Base-by-base conservation (phyloP, 768 basidiomycete species). In the Cytidiella melzeri region DNA sequence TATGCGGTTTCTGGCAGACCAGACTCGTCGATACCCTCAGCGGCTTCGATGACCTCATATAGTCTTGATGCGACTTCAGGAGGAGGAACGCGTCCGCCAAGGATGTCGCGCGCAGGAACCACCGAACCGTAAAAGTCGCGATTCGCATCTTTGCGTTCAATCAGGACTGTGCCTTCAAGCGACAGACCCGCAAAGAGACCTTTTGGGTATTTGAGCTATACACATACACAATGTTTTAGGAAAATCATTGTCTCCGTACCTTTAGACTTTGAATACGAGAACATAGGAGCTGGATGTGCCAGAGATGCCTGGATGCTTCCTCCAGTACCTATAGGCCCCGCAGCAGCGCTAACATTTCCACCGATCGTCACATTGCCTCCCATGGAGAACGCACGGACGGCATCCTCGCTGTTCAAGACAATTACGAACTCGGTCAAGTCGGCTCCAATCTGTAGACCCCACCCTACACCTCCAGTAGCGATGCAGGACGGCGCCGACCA, bases 401-500 rank as follows among this genome's bases (percentile, higher is more conserved):
- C 93, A 48, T 97, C 94, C 58, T 96, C 92, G 55, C 84, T 88
- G 74, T 97, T 97, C 61, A 98, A 84, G 34, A 99, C 93, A 64
- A 98, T 83, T 50, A 99, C 94, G 57, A 97, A 96, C 64, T 97
- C 92, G 41, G 84, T 87, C 64, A 94, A 80, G 69, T 96, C 94
- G 2, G 94, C 94, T 42, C 94, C 94, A 49, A 95, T 91, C 68
- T 98, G 95, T 38, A 94, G 81, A 26, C 92, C 92, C 87, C 92
- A 92, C 13, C 92, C 92, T 10, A 94, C 77, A 28, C 95, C 95
- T 15, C 89, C 94, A 0, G 93, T 98, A 25, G 90, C 94, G 62
- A 98, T 95, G 70, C 94, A 97, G 20, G 89, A 92, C 3, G 95
- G 95, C 1, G 95, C 95, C 42, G 88, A 92, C 92, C 92, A 96